Base-by-base conservation (phyloP, 169 alveolate species). In the Plasmodium fragile region DNA sequence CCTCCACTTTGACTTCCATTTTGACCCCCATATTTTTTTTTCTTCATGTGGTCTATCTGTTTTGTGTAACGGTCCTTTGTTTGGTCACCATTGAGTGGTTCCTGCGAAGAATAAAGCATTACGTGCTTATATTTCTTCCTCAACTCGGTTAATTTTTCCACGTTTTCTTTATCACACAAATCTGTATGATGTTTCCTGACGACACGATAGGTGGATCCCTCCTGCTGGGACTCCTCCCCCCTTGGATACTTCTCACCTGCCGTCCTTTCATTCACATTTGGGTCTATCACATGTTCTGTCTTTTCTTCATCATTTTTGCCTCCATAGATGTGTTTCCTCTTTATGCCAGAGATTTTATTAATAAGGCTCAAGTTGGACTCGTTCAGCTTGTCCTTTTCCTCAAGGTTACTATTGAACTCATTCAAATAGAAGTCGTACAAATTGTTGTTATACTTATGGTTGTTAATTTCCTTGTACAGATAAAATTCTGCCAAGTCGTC, bases 391-490 rank as follows among this genome's bases (percentile, higher is more conserved):
- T 85, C 43, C 59, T 75, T 77, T n/a, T 85, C 93, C 43, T 85
- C 84, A 32, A 77, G 16, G 70, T 85, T 85, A 52, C 59, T 85
- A 85, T 85, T 85, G 53, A 85, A 73, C 45, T 85, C 75, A 36
- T 65, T 85, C 77, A 85, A 53, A 65, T 85, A 85, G 36, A 85
- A 85, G 59, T 85, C 93, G 65, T 85, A 85, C 43, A 85, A 73
- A 69, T 85, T 85, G 43, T 85, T 85, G 49, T 85, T 85, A 77
- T 85, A 85, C 65, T 85, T 85, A 69, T 85, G 93, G 43, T 85
- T 85, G 69, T 75, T 85, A 49, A 85, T 85, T 85, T 85, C 93
- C 8, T 85, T 85, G 69, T 85, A 85, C 59, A 85, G 65, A 30
- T 85, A 85, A 36, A 73, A 85, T 73, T 85, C 93, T n/a, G 85